These are phyloP conservation scores for Spergularia bocconei DNA, from an alignment of 148 eudicot genomes.

Conservation along the genomic window DNA sequence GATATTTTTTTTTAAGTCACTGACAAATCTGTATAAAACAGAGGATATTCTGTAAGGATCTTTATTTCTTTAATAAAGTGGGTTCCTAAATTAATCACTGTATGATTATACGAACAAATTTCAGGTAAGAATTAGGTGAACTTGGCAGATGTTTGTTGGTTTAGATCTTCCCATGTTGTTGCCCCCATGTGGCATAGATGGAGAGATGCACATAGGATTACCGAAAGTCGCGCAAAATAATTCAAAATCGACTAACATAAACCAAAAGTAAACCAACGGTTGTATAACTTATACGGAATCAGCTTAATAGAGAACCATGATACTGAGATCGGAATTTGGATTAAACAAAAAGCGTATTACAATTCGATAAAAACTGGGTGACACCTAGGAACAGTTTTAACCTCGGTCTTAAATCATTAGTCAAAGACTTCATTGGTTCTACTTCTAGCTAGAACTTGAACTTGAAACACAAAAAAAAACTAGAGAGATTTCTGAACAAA, in stretches of 20 bases:
- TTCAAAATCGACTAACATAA: too few relatives aligned
- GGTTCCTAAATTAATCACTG: not conserved
- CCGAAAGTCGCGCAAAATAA: too few relatives aligned
- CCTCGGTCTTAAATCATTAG: constrained; percentile 17
- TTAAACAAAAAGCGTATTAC: not conserved
- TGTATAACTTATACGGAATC: not conserved
- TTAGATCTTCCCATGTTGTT: not conserved
- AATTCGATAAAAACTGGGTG: not conserved
- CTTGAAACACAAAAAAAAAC: not conserved
- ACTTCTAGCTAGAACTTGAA: not conserved
- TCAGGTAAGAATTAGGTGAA: not conserved
- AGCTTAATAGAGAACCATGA: not conserved
- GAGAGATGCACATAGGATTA: too few relatives aligned
- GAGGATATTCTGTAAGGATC: constrained; percentile 6
- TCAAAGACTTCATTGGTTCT: constrained; percentile 19
- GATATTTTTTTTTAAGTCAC: not conserved
- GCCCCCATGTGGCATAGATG: too few relatives aligned
- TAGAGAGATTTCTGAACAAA: not conserved
- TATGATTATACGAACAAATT: not conserved
- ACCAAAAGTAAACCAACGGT: too few relatives aligned
- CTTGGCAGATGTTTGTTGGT: not conserved
- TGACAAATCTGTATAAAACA: constrained; percentile 1
- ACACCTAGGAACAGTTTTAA: not conserved
- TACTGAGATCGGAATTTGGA: not conserved
- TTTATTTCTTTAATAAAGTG: not conserved